phyloP scores from a whole-genome alignment of 2,329 filamentous ascomycete species.

The Herpotrichia juniperi region DNA sequence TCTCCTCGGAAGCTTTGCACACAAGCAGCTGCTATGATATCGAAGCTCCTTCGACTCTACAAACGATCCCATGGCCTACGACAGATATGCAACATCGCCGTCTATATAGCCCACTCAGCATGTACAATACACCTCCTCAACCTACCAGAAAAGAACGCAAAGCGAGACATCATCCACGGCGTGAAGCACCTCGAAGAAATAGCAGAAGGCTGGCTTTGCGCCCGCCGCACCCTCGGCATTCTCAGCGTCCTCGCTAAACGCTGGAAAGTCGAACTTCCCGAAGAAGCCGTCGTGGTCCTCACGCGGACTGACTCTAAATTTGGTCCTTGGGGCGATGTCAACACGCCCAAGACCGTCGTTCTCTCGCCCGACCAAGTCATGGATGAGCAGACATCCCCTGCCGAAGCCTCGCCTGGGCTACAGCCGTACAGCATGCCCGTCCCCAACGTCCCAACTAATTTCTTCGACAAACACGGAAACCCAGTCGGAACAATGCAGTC shows the following conservation, averaged over 20 bases:
- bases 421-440: conserved; percentile 40
- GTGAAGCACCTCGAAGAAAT: conserved; percentile 94
- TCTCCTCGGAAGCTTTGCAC: conserved; percentile 91
- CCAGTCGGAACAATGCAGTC: conserved; percentile 15
- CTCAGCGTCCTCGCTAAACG: conserved; percentile 84
- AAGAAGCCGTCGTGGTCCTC: conserved; percentile 80
- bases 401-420: conserved; percentile 27
- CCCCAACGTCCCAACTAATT: conserved; percentile 25
- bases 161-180: conserved; percentile 86
- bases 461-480: conserved; percentile 26
- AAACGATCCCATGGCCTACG: conserved; percentile 89
- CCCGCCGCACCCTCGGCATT: conserved; percentile 82
- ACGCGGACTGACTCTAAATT: conserved; percentile 80
- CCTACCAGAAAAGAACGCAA: conserved; percentile 88
- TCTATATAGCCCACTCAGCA: conserved; percentile 93
- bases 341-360: conserved; percentile 28
- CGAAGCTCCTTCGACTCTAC: conserved; percentile 92
- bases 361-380: conserved; percentile 19
- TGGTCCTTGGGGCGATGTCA: conserved; percentile 61
- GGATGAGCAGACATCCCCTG: conserved; percentile 21
- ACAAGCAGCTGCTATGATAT: conserved; percentile 85
- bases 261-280: conserved; percentile 86
- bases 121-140: conserved; percentile 95
- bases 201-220: conserved; percentile 91
- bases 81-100: conserved; percentile 94